A percentile compares a stretch with the other conserved stretches of the same genome.
Conservation (phyloP, 202 grass and related monocot genomes). For the Schoenoplectus tabernaemontani region DNA sequence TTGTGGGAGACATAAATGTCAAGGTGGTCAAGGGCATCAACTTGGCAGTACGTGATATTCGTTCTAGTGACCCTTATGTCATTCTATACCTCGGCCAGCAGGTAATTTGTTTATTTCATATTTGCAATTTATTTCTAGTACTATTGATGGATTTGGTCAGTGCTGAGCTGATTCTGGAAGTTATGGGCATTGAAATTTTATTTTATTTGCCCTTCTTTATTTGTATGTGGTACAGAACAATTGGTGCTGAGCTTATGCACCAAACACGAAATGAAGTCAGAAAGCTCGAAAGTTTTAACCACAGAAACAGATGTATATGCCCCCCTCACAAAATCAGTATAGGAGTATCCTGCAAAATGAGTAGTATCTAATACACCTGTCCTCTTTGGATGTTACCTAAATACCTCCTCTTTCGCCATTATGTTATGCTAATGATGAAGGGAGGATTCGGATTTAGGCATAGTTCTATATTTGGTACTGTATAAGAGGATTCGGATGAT, state of each 20-base stretch:
- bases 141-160: not conserved
- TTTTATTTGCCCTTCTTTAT: too few relatives aligned
- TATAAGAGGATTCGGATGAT: not conserved
- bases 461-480: not conserved
- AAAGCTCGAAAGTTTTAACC: not conserved
- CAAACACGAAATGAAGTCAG: not conserved
- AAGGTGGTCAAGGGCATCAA: slow-evolving; percentile 75
- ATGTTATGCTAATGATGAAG: not conserved
- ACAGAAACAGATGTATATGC: not conserved
- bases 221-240: not conserved
- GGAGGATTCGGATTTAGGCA: not conserved
- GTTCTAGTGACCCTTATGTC: slow-evolving; percentile 96
- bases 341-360: too few relatives aligned
- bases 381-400: not conserved
- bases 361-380: not conserved
- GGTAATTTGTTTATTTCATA: slow-evolving; percentile 35
- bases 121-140: not conserved
- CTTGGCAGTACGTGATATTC: slow-evolving; percentile 83
- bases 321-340: not conserved
- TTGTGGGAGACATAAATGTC: slow-evolving; percentile 74
- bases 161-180: slow-evolving; percentile 13
- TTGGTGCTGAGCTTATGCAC: too few relatives aligned
- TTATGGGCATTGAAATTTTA: not conserved
- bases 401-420: not conserved
- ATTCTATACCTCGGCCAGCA: slow-evolving; percentile 65